phyloP scores from a whole-genome alignment of 208 protist species.

The Trypanosoma conorhini region DNA sequence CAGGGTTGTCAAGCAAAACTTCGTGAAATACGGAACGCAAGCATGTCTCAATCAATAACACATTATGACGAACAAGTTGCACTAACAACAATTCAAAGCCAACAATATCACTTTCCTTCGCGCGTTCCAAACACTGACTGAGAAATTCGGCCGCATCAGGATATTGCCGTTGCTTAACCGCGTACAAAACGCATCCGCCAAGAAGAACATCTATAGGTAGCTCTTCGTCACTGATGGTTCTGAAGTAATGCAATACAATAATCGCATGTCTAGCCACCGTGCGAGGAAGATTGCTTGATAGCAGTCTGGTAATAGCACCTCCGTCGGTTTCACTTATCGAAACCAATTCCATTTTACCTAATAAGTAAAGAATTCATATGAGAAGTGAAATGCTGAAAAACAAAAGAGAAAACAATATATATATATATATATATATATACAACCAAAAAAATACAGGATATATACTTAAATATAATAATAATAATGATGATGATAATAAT shows the following conservation, averaged over 20 bases:
- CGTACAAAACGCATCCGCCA: slow-evolving; percentile 58
- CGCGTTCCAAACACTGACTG: slow-evolving; percentile 12
- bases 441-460: slow-evolving; percentile 18
- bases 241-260: slow-evolving; percentile 32
- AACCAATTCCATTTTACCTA: slow-evolving; percentile 10
- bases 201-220: slow-evolving; percentile 35
- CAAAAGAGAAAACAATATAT: slow-evolving; percentile 9
- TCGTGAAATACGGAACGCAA: slow-evolving; percentile 56
- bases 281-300: slow-evolving; percentile 23
- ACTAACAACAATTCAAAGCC: slow-evolving; percentile 65
- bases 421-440: too few relatives aligned
- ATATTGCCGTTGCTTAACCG: slow-evolving; percentile 60
- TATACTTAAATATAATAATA: slow-evolving; percentile 17
- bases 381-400: slow-evolving; percentile 9
- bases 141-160: slow-evolving; percentile 1
- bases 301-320: slow-evolving; percentile 31
- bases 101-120: slow-evolving; percentile 52
- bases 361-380: not conserved
- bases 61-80: slow-evolving; percentile 54
- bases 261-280: slow-evolving; percentile 30
- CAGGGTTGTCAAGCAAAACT: slow-evolving; percentile 28
- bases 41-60: slow-evolving; percentile 74
- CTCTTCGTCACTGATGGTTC: slow-evolving; percentile 15
- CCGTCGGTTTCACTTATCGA: slow-evolving; percentile 23
- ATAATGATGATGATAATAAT: too few relatives aligned